Conservation (phyloP, 2,329 filamentous ascomycete genomes). For the Zalaria obscura region DNA sequence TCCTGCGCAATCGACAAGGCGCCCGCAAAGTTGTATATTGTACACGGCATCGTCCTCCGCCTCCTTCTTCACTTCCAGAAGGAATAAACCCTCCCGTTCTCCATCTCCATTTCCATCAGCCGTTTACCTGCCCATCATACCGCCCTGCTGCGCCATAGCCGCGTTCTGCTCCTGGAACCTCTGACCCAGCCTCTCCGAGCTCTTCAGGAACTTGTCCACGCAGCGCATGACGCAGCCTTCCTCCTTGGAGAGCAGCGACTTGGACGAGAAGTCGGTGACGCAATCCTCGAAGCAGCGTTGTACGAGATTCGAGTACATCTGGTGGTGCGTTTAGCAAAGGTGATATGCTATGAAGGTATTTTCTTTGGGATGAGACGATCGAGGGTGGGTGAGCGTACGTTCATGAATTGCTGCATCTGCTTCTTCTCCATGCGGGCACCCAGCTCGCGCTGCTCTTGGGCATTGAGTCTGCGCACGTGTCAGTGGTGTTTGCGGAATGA, state of each 20-base stretch:
- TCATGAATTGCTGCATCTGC: slow-evolving; percentile 99
- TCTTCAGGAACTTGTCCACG: slow-evolving; percentile 92
- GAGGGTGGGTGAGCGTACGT: slow-evolving; percentile 43
- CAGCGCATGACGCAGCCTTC: slow-evolving; percentile 86
- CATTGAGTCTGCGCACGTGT: slow-evolving; percentile 43
- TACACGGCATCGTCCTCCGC: too few species aligned
- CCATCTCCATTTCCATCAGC: too few species aligned
- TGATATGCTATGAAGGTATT: too few species aligned
- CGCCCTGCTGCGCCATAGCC: slow-evolving; percentile 48
- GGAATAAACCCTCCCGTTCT: too few species aligned
- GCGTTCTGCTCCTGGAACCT: slow-evolving; percentile 70
- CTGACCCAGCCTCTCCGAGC: slow-evolving; percentile 77
- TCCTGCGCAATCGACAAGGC: too few species aligned
- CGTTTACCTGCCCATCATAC: slow-evolving; percentile 14
- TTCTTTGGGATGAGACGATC: not conserved
- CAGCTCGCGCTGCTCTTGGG: slow-evolving; percentile 80
- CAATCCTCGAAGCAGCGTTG: slow-evolving; percentile 93
- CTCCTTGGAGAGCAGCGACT: slow-evolving; percentile 77
- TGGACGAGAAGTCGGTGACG: slow-evolving; percentile 97
- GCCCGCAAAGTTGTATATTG: too few species aligned
- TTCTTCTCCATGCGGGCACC: slow-evolving; percentile 91
- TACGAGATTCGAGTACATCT: slow-evolving; percentile 63
- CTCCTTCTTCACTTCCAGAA: too few species aligned
- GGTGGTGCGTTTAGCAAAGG: slow-evolving; percentile 3
- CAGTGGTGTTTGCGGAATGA: not conserved